Conservation (phyloP, 495 filamentous ascomycete genomes). For the Talaromyces thailandensis region DNA sequence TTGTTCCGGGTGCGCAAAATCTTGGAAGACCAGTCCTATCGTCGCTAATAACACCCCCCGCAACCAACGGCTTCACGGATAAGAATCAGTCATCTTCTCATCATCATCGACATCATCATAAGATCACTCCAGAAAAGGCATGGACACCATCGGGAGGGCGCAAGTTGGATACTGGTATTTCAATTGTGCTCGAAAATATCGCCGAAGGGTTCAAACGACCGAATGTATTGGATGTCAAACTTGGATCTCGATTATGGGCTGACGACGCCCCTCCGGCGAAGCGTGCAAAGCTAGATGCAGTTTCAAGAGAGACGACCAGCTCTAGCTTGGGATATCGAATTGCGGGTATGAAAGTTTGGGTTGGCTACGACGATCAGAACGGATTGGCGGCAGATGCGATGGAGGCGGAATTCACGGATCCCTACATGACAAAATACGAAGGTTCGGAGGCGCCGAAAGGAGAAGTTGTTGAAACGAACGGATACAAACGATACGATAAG, state of each 20-base stretch:
- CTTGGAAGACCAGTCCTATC: constrained; percentile 31
- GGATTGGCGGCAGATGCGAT: constrained; percentile 17
- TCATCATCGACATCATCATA: background rate
- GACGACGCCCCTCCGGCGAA: constrained; percentile 73
- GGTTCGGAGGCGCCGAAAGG: constrained; percentile 25
- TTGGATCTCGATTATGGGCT: constrained; percentile 80
- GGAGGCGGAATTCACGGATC: constrained; percentile 25
- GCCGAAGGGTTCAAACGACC: constrained; percentile 73
- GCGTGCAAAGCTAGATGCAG: constrained; percentile 67
- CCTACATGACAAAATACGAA: constrained; percentile 33
- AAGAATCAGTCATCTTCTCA: background rate
- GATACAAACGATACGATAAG: constrained; percentile 76
- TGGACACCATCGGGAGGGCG: constrained; percentile 43
- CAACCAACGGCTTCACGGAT: constrained; percentile 9
- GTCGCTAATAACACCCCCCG: constrained; percentile 21
- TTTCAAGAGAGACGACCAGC: constrained; percentile 71
- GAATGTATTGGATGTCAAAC: constrained; percentile 92
- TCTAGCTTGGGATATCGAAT: constrained; percentile 76
- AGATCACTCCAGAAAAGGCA: constrained; percentile 13
- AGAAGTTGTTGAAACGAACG: constrained; percentile 35
- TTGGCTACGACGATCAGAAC: constrained; percentile 44
- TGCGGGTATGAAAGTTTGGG: constrained; percentile 90
- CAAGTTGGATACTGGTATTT: constrained; percentile 61
- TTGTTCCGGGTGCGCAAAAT: constrained; percentile 31
- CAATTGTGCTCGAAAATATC: constrained; percentile 82